Evolutionary conservation across 1,284 basidiomycete genomes (phyloP), one percentile per base, ranked within the genome.

Genomic region (Marasmius oreades): DNA sequence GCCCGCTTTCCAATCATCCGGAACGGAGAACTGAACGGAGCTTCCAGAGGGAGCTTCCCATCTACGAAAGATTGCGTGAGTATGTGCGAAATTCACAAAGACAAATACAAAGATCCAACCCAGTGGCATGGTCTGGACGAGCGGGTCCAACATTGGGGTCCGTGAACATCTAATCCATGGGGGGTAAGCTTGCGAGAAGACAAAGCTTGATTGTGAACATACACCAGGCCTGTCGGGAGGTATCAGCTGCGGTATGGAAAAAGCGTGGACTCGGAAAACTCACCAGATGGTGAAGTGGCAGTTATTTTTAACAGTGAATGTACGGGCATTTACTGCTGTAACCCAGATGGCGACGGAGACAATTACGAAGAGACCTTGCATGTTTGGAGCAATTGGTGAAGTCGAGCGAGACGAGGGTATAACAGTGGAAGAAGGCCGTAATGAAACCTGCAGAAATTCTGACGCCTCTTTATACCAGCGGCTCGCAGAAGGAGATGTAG

Each of bases 1-100:
- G 20, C 77, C 79, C 11, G 75, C 70, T 37, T 66, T 73, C 79
- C 80, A 82, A 63, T 77, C 70, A 52, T 78, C 72, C 1, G 78
- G 74, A 34, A 80, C 75, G 39, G 50, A 58, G 67, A 81, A 78
- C 20, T 67, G 64, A 10, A 74, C 72, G 10, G 62, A 56, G 16
- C 72, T 70, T 37, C 56, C 68, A 0, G 76, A 61, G 12, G 62
- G 57, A 0, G 77, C 77, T 53, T 71, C 67, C 79, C 79, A 80
- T 12, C 74, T 72, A 51, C 18, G 23, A 14, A 33, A 22, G 12
- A 14, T 47, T 47, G 33, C 37, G n/a, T 18, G 26, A 33, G 24
- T 11, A 53, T 37, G 36, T 12, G 12, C 12, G 36, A n/a, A 2
- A 37, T 5, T 37, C n/a, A 11, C 14, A 11, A 5, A 7, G 14